Evolutionary conservation across 176 grass and related monocot genomes (phyloP).

Genomic region (Oryza meridionalis): DNA sequence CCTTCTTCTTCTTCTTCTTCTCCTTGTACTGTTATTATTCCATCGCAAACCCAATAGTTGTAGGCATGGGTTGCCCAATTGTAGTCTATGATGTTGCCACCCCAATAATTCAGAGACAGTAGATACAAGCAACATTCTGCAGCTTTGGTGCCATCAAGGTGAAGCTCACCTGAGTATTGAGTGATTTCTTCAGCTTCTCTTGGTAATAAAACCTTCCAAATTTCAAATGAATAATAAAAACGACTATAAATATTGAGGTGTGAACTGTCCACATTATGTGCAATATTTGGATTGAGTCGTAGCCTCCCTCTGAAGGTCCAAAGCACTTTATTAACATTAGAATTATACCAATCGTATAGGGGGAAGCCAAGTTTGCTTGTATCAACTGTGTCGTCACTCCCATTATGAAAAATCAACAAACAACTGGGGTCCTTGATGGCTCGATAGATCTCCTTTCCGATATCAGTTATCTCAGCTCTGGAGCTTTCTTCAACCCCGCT

Average conservation of each 20-base stretch:
- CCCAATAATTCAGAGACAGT: neutral
- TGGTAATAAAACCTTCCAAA: neutral
- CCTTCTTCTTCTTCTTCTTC: neutral
- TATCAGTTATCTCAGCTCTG: too few species aligned
- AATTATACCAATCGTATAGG: rapidly evolving
- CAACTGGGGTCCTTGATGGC: too few species aligned
- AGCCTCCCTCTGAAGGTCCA: conserved; percentile 29
- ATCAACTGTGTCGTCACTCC: rapidly evolving
- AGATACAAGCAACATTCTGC: neutral
- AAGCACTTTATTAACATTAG: neutral
- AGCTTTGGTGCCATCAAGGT: neutral
- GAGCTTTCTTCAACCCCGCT: too few species aligned
- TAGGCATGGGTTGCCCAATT: neutral
- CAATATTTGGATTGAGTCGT: neutral
- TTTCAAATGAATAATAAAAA: neutral
- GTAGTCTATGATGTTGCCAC: neutral
- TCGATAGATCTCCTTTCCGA: too few species aligned
- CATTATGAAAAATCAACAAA: neutral
- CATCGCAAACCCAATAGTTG: conserved; percentile 34
- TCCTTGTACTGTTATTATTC: neutral
- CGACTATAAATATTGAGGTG: neutral
- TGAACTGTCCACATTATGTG: neutral
- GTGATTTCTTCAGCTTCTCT: neutral
- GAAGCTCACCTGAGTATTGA: neutral
- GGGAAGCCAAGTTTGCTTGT: neutral